These are phyloP conservation scores for Salmacisia buchloeana DNA, from an alignment of 1,284 basidiomycete species.

Conservation along the genomic window DNA sequence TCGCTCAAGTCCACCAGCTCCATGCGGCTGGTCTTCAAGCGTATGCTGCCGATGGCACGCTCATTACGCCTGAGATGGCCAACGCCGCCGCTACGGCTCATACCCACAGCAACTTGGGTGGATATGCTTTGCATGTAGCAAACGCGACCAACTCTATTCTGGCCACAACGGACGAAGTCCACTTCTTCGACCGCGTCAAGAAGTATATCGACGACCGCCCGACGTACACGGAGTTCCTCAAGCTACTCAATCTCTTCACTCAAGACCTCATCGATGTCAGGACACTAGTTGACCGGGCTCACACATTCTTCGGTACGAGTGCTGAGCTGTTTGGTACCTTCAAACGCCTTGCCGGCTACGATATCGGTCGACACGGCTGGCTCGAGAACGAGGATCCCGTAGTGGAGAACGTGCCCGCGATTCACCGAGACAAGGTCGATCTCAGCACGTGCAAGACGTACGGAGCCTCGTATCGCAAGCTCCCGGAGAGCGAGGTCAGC, in stretches of 20 bases:
- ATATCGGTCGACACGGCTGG: constrained; percentile 61
- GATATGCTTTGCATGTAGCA: constrained; percentile 25
- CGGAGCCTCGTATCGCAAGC: constrained; percentile 86
- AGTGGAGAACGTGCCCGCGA: constrained; percentile 52
- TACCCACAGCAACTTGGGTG: constrained; percentile 10
- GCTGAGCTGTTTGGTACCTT: constrained; percentile 78
- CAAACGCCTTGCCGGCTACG: constrained; percentile 76
- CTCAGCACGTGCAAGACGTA: constrained; percentile 51
- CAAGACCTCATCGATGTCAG: constrained; percentile 83
- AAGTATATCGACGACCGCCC: constrained; percentile 75
- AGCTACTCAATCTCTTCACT: constrained; percentile 87
- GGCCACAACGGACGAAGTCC: constrained; percentile 72
- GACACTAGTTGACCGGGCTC: constrained; percentile 79
- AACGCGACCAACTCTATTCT: constrained; percentile 27
- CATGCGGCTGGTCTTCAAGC: constrained; percentile 11
- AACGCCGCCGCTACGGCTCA: constrained; percentile 4
- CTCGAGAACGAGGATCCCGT: constrained; percentile 54
- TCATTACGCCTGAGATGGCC: constrained; percentile 5
- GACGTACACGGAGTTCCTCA: constrained; percentile 92
- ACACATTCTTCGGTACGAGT: constrained; percentile 69
- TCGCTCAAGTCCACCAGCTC: constrained; percentile 7
- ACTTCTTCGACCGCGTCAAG: constrained; percentile 91
- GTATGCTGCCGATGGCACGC: constrained; percentile 5
- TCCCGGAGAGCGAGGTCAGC: constrained; percentile 79
- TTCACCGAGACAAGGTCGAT: constrained; percentile 46